Percentiles rank a stretch among this genome's conserved stretches.
Conservation (phyloP, 1,284 basidiomycete genomes). For the Porphyrellus sp. region DNA sequence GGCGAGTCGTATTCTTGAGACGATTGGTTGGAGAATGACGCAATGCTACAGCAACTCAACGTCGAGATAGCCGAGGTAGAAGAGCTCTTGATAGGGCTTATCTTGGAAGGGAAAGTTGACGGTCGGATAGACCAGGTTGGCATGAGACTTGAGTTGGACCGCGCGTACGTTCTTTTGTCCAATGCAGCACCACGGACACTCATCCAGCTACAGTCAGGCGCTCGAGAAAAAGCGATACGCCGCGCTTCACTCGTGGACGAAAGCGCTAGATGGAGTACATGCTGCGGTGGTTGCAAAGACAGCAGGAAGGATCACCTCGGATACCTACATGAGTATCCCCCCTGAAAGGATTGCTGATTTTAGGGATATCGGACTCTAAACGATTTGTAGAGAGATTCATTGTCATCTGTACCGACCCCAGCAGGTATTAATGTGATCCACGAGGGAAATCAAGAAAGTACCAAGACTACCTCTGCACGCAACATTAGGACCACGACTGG, state of each 20-base stretch:
- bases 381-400: constrained; percentile 9
- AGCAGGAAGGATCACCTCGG: constrained; percentile 38
- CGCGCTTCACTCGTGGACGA: constrained; percentile 80
- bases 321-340: constrained; percentile 30
- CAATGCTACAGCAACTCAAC: constrained; percentile 76
- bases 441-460: not conserved
- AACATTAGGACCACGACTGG: constrained; percentile 1
- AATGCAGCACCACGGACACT: constrained; percentile 1
- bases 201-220: constrained; percentile 56
- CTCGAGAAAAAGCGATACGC: constrained; percentile 81
- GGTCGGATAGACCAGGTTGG: constrained; percentile 95
- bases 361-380: constrained; percentile 30
- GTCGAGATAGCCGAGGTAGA: constrained; percentile 87
- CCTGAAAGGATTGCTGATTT: constrained; percentile 33
- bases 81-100: constrained; percentile 88
- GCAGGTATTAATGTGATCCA: constrained; percentile 3
- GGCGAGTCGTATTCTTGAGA: constrained; percentile 40
- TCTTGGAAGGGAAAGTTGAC: constrained; percentile 92
- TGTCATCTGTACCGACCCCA: not conserved
- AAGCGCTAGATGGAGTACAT: constrained; percentile 71
- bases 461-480: not conserved
- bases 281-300: constrained; percentile 71
- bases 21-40: not conserved
- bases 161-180: constrained; percentile 55
- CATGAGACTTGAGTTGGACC: constrained; percentile 86